Evolutionary conservation across 1,284 basidiomycete species (phyloP).

Genomic region (Tausonia pullulans): DNA sequence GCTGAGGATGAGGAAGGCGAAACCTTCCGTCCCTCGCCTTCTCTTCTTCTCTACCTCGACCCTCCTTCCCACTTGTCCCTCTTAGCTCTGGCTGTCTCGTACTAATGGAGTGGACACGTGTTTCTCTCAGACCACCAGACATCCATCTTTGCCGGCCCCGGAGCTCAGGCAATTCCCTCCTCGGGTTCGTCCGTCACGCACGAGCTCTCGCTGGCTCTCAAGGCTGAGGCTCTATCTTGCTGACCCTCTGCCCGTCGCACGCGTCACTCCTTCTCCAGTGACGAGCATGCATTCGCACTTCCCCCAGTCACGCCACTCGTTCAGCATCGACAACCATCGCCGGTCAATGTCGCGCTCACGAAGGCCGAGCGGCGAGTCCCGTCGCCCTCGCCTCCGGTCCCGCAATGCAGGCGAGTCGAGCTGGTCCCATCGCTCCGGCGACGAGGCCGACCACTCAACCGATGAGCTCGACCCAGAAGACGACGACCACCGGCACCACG

Average conservation of each 20-base stretch:
- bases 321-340: neutral
- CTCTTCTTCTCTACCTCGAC: neutral
- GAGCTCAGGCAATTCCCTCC: slow-evolving; percentile 12
- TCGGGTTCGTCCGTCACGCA: slow-evolving; percentile 11
- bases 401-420: neutral
- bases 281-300: neutral
- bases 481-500: neutral
- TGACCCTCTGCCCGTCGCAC: neutral
- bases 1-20: neutral
- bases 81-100: neutral
- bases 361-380: slow-evolving; percentile 1
- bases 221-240: neutral
- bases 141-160: slow-evolving; percentile 17
- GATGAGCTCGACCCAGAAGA: slow-evolving; percentile 4
- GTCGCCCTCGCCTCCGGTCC: neutral
- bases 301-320: neutral
- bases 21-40: neutral
- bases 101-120: too few species aligned
- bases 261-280: too few species aligned
- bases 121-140: slow-evolving; percentile 8
- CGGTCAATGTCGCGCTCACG: slow-evolving; percentile 4
- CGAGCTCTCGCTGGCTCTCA: slow-evolving; percentile 6
- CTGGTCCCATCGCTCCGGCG: neutral
- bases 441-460: neutral
- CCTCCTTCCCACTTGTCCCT: neutral